These are phyloP conservation scores for Fraxinus americana DNA, from an alignment of 257 asterid species.

Conservation along the genomic window DNA sequence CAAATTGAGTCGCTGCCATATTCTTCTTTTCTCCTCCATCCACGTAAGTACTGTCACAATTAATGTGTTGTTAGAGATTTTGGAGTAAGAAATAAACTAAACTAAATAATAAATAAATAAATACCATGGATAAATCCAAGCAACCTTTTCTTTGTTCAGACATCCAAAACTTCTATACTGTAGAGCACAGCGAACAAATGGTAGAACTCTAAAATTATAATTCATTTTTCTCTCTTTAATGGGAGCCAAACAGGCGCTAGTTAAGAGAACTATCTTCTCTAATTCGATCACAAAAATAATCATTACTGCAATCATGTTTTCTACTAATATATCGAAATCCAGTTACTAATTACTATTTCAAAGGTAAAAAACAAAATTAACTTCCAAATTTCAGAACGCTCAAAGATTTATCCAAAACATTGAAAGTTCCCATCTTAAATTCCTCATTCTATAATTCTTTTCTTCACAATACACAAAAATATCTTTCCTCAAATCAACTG, in stretches of 20 bases:
- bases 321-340: too few species aligned
- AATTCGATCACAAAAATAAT: background rate
- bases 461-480: background rate
- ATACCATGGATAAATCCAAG: too few species aligned
- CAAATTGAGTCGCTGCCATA: constrained; percentile 44
- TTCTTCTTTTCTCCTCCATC: constrained; percentile 44
- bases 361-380: too few species aligned
- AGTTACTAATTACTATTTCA: background rate
- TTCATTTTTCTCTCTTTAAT: too few species aligned
- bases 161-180: too few species aligned
- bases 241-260: too few species aligned
- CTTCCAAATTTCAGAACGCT: background rate
- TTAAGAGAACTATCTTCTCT: background rate
- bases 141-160: too few species aligned
- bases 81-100: too few species aligned
- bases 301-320: background rate
- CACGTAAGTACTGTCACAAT: constrained; percentile 32
- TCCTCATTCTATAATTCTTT: background rate
- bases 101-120: too few species aligned
- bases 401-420: background rate
- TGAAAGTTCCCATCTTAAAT: background rate
- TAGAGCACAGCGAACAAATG: too few species aligned
- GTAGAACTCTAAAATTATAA: too few species aligned
- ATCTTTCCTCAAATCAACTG: background rate
- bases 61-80: background rate